Evolutionary conservation across 345 rosid genomes (phyloP).

Genomic region (Brassica carinata): DNA sequence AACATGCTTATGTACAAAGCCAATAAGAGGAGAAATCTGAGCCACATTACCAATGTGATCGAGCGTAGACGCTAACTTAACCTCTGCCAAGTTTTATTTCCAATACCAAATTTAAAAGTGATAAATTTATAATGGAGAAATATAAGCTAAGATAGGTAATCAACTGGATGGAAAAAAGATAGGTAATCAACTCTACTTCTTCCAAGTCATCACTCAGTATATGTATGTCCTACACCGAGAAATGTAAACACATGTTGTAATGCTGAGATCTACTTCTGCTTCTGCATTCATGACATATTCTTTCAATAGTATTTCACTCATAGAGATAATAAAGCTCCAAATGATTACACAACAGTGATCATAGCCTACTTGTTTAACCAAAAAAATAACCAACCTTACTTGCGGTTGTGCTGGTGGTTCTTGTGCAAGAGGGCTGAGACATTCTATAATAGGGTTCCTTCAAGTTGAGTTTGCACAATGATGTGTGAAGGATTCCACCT

Average conservation of each 20-base stretch:
- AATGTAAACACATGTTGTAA: slow-evolving; percentile 1
- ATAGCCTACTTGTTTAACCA: too few species aligned
- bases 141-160: neutral
- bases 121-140: neutral
- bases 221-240: slow-evolving; percentile 53
- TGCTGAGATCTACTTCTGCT: slow-evolving; percentile 5
- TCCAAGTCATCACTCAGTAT: slow-evolving; percentile 66
- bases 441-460: too few species aligned
- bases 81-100: neutral
- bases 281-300: neutral
- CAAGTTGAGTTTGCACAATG: too few species aligned
- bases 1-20: neutral
- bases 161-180: neutral
- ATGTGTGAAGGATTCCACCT: too few species aligned
- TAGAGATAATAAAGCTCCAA: neutral
- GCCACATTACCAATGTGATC: neutral
- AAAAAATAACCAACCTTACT: too few species aligned
- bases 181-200: slow-evolving; percentile 51
- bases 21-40: neutral
- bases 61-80: neutral
- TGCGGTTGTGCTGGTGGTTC: too few species aligned
- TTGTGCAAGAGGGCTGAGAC: too few species aligned
- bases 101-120: neutral
- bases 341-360: too few species aligned
- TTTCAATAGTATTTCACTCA: neutral